These are phyloP conservation scores for Trichoderma hamatum DNA, from an alignment of 2,329 filamentous ascomycete genomes.

Conservation along the genomic window DNA sequence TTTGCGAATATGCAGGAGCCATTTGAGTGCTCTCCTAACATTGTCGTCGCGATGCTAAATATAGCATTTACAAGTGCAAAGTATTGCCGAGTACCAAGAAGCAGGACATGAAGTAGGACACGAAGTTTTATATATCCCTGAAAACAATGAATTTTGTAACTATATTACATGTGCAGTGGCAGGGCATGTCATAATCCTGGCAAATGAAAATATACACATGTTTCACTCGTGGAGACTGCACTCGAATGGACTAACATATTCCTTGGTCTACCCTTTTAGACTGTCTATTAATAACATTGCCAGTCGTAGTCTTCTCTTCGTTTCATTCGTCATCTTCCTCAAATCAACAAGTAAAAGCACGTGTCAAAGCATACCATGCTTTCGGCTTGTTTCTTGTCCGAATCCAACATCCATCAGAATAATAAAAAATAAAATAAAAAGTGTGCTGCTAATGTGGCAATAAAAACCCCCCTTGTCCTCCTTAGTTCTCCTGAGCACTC, in stretches of 20 bases:
- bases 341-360: constrained; percentile 22
- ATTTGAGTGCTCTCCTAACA: background rate
- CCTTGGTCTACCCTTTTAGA: constrained; percentile 28
- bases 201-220: background rate
- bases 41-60: background rate
- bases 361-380: constrained; percentile 10
- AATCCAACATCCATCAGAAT: constrained; percentile 18
- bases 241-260: constrained; percentile 9
- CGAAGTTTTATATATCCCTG: no score
- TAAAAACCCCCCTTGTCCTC: background rate
- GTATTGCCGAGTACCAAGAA: no score
- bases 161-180: no score
- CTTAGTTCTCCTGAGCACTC: background rate
- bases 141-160: no score
- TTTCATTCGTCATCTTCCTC: constrained; percentile 30
- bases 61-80: background rate
- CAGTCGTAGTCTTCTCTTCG: constrained; percentile 30
- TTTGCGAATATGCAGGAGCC: background rate
- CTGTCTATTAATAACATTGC: constrained; percentile 33
- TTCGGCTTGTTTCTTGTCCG: constrained; percentile 1
- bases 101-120: no score
- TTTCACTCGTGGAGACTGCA: background rate
- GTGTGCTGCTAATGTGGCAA: constrained; percentile 10
- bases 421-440: background rate
- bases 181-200: no score